phyloP scores from a whole-genome alignment of 768 basidiomycete genomes.

The Russula abietina region DNA sequence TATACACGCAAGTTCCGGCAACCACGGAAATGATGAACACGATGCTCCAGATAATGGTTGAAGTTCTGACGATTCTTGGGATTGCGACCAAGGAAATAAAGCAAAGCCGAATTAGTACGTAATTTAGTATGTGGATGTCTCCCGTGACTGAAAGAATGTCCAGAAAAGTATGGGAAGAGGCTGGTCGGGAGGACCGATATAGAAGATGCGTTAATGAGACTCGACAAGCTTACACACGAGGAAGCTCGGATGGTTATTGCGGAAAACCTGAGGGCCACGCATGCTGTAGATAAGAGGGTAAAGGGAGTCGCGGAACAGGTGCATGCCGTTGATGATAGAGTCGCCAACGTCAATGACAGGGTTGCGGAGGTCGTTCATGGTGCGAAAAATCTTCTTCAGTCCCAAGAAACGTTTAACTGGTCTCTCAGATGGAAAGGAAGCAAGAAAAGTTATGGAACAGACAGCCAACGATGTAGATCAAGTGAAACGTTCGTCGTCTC shows the following conservation, averaged over 20 bases:
- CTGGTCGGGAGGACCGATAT: background rate
- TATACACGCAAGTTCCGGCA: background rate
- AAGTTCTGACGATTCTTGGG: background rate
- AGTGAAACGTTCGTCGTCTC: background rate
- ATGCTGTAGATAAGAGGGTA: no score
- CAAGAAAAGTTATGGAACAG: background rate
- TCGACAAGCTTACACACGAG: background rate
- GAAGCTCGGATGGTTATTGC: background rate
- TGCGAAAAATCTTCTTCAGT: background rate
- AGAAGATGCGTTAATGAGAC: background rate
- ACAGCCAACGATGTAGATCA: background rate
- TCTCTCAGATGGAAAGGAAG: background rate
- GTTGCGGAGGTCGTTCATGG: background rate
- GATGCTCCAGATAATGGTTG: background rate
- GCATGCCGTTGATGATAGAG: no score
- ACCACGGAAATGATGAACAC: background rate
- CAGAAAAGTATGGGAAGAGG: background rate
- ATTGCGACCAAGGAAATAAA: background rate
- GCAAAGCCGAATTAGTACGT: background rate
- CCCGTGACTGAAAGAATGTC: background rate
- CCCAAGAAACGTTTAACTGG: no score
- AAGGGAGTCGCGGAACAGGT: no score
- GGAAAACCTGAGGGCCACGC: background rate
- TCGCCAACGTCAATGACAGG: background rate
- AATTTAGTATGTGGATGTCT: background rate